phyloP scores from a whole-genome alignment of 1,284 basidiomycete species.

The Tilletia setariae region DNA sequence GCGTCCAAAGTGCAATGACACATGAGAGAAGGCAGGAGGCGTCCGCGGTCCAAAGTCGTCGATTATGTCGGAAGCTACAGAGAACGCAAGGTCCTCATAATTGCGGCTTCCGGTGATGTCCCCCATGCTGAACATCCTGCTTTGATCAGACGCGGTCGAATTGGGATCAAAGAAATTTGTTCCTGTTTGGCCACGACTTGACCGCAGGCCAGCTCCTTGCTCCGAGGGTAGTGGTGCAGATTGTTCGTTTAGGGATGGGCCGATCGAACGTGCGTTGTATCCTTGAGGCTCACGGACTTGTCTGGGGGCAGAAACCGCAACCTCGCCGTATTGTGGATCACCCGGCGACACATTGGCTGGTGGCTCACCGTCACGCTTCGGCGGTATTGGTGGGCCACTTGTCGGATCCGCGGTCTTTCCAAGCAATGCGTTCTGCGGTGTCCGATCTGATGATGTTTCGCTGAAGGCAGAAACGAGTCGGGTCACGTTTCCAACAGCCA shows the following conservation, averaged over 20 bases:
- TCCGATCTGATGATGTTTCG: constrained; percentile 6
- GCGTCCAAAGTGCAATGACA: constrained; percentile 30
- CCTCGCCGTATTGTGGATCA: constrained; percentile 14
- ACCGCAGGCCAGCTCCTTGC: constrained; percentile 21
- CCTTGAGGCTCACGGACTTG: not conserved
- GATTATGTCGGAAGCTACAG: not conserved
- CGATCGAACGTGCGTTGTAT: not conserved
- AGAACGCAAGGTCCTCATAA: not conserved
- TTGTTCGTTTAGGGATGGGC: constrained; percentile 15
- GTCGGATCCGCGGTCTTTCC: not conserved
- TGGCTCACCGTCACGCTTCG: constrained; percentile 11
- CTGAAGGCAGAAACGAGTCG: constrained; percentile 13
- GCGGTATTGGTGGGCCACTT: not conserved
- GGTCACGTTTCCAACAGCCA: not conserved
- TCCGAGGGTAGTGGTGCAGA: constrained; percentile 25
- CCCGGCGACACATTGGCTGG: not conserved
- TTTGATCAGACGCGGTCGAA: constrained; percentile 31
- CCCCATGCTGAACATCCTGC: constrained; percentile 14
- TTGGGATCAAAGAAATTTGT: constrained; percentile 13
- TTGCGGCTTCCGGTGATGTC: not conserved
- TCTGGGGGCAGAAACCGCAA: not conserved
- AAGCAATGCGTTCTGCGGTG: not conserved
- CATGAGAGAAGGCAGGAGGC: constrained; percentile 31
- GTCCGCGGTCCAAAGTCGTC: constrained; percentile 41
- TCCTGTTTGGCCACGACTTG: not conserved